Percentiles rank a stretch among this genome's conserved stretches.
Evolutionary conservation across 73 alveolate species (phyloP).

Genomic region (Paramecium pentaurelia): DNA sequence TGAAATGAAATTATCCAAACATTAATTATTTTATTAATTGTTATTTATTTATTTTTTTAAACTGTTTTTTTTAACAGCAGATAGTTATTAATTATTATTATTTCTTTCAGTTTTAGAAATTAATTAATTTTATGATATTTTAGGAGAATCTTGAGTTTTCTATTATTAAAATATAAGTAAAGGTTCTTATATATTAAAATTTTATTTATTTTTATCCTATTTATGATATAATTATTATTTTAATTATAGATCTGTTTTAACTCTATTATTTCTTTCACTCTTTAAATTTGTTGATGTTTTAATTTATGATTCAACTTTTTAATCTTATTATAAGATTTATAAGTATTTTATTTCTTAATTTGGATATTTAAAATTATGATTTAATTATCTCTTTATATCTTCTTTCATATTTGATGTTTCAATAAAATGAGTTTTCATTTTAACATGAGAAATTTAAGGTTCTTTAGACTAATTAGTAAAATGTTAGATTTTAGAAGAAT

Average conservation of each 20-base stretch:
- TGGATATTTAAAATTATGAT: not conserved
- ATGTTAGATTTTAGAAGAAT: not conserved
- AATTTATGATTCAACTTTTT: not conserved
- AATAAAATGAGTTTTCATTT: not conserved
- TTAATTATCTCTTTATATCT: not conserved
- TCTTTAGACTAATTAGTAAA: not conserved
- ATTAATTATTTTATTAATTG: not conserved
- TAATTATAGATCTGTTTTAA: not conserved
- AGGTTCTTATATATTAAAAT: not conserved
- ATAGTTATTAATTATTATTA: not conserved
- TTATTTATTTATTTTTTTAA: not conserved
- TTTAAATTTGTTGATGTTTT: not conserved
- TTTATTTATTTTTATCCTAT: not conserved
- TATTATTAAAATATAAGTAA: not conserved
- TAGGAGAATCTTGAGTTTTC: not conserved
- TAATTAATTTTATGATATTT: not conserved
- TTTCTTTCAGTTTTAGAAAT: not conserved
- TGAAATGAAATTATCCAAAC: not conserved
- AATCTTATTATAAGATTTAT: not conserved
- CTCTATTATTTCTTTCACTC: not conserved
- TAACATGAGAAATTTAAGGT: not conserved
- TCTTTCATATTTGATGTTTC: not conserved
- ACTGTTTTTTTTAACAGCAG: not conserved
- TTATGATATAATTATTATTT: not conserved
- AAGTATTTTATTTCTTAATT: not conserved